Evolutionary conservation across 2,329 filamentous ascomycete genomes (phyloP), one percentile per base, ranked within the genome.

Genomic region (Cyphellophora attinorum): DNA sequence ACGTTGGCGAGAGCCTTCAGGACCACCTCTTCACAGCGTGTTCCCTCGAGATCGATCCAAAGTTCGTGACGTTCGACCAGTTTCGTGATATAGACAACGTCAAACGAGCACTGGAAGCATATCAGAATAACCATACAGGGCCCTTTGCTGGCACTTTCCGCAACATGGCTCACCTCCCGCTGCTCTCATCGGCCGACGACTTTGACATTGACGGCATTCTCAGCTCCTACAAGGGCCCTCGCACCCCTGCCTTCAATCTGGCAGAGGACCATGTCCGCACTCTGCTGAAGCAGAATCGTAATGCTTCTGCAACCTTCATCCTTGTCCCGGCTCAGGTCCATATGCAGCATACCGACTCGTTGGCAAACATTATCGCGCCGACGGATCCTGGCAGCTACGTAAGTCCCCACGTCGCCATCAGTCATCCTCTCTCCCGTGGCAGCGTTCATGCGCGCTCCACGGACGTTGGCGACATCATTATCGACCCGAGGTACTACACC

Each of bases 401-500:
- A 5, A 46, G 39, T 11, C 46, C 62, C 0, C 64, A 67, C 37
- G 58, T 67, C 29, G 38, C 36, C 18, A n/a, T 39, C 11, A 14
- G 32, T n/a, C 33, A 42, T 19, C 40, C 38, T 13, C 31, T 42
- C 3, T 37, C 33, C 27, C 40, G 34, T 15, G 40, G 40, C 11
- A 34, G 27, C 12, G 23, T 42, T 5, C 31, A 37, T 18, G 37
- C 39, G 0, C 62, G 58, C 0, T 17, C 56, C 0, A 48, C 61
- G 28, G 48, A 55, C 0, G 44, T 39, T 0, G 47, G 34, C 1
- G 37, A 52, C 5, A 61, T 62, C 0, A 19, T 33, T 2, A 61
- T 68, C 31, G 60, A 68, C 42, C 55, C 58, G 0, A 51, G 51
- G 4, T 64, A 61, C 19, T 50, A 66, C 12, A 25, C 21, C 21